Percentiles rank a stretch among this genome's conserved stretches.
Evolutionary conservation across 345 rosid species (phyloP).

Genomic region (Raphanus sativus): DNA sequence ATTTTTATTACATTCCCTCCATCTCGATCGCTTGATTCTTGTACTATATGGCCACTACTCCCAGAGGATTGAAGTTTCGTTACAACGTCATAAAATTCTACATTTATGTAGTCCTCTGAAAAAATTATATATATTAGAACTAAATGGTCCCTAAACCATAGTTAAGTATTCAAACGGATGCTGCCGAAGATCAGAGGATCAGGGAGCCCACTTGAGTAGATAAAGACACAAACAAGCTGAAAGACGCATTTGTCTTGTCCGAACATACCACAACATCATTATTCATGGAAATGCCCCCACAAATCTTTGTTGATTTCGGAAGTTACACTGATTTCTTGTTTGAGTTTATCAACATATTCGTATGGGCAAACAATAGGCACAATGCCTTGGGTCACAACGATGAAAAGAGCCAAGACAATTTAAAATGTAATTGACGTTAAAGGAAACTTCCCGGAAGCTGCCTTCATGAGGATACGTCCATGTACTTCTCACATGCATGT

Average conservation of each 20-base stretch:
- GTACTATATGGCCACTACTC: conserved; percentile 1
- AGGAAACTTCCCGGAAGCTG: conserved; percentile 38
- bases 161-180: neutral
- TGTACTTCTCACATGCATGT: conserved; percentile 32
- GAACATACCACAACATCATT: conserved; percentile 10
- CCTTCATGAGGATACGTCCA: conserved; percentile 30
- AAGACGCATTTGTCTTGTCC: conserved; percentile 22
- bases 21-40: neutral
- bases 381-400: conserved; percentile 16
- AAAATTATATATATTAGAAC: neutral
- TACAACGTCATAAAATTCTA: neutral
- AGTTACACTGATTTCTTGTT: conserved; percentile 20
- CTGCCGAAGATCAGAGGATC: neutral
- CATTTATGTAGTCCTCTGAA: neutral
- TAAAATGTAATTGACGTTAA: neutral
- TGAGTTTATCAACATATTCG: conserved; percentile 17
- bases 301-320: conserved; percentile 25
- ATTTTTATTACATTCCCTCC: neutral
- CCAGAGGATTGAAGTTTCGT: neutral
- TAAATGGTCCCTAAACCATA: conserved; percentile 1
- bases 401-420: conserved; percentile 9
- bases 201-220: conserved; percentile 25
- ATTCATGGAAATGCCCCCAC: conserved; percentile 27
- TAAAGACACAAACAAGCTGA: conserved; percentile 14
- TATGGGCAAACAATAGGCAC: conserved; percentile 17